These are phyloP conservation scores for Colletotrichum sp. DNA, from an alignment of 2,329 filamentous ascomycete species.

Conservation along the genomic window DNA sequence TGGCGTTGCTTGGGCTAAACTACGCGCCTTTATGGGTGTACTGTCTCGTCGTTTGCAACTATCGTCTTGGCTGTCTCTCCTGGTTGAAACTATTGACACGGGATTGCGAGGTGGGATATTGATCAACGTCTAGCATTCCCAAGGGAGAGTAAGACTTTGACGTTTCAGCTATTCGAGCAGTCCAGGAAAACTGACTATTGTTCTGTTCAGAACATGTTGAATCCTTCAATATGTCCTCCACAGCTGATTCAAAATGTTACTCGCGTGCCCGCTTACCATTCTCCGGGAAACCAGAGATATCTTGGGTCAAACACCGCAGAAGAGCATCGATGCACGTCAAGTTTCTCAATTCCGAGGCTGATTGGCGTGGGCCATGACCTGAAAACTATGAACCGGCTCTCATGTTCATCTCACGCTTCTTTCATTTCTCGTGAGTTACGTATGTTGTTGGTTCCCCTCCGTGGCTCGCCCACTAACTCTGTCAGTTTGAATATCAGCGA, in stretches of 20 bases:
- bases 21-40: background rate
- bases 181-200: background rate
- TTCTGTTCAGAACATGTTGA: background rate
- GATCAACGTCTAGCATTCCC: background rate
- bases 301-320: background rate
- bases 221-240: background rate
- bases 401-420: background rate
- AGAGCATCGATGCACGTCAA: background rate
- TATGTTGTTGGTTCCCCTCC: rapidly evolving
- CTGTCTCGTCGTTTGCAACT: background rate
- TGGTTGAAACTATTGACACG: background rate
- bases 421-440: background rate
- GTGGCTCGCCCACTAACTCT: background rate
- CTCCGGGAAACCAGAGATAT: background rate
- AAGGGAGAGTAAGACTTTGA: background rate
- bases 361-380: too few relatives aligned
- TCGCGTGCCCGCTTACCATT: background rate
- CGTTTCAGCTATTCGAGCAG: background rate
- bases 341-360: background rate
- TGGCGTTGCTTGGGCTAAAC: background rate
- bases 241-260: background rate
- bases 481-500: background rate
- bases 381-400: background rate
- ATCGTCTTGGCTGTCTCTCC: background rate
- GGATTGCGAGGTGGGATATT: background rate